These are phyloP conservation scores for Stachybotrys echinatus DNA, from an alignment of 2,329 filamentous ascomycete species.

Conservation along the genomic window DNA sequence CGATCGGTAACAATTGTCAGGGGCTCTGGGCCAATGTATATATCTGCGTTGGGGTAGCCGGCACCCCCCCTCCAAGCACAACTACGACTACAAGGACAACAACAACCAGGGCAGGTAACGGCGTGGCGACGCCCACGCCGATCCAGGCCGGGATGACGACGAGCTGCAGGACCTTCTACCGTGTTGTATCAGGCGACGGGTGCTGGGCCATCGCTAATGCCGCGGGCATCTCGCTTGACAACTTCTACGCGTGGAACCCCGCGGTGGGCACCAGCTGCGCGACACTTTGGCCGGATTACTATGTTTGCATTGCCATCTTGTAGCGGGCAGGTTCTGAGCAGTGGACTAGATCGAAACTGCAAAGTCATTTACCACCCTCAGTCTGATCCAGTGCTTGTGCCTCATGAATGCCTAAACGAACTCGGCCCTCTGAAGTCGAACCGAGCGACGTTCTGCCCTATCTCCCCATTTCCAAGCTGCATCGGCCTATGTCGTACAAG, in stretches of 20 bases:
- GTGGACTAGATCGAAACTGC: no score
- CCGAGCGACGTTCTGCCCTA: no score
- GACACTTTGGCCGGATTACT: conserved; percentile 1
- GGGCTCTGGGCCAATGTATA: conserved; percentile 1
- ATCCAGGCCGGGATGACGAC: neutral
- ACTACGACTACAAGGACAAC: no score
- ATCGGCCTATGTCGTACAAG: no score
- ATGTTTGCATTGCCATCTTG: conserved; percentile 3
- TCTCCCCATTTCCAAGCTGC: no score
- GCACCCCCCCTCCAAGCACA: no score
- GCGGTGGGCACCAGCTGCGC: neutral
- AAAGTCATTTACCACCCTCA: no score
- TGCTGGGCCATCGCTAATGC: neutral
- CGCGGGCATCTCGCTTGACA: neutral
- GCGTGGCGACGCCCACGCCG: neutral
- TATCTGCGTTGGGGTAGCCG: conserved; percentile 5
- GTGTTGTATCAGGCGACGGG: neutral
- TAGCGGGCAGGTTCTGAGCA: no score
- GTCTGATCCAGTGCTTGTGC: no score
- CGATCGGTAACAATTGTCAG: neutral
- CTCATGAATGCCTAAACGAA: no score
- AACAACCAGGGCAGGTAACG: neutral
- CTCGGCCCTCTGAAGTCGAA: no score
- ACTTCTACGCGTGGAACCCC: conserved; percentile 3
- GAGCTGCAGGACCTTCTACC: conserved; percentile 2